phyloP scores from a whole-genome alignment of 2,329 filamentous ascomycete species.

The Neopestalotiopsis sp. region DNA sequence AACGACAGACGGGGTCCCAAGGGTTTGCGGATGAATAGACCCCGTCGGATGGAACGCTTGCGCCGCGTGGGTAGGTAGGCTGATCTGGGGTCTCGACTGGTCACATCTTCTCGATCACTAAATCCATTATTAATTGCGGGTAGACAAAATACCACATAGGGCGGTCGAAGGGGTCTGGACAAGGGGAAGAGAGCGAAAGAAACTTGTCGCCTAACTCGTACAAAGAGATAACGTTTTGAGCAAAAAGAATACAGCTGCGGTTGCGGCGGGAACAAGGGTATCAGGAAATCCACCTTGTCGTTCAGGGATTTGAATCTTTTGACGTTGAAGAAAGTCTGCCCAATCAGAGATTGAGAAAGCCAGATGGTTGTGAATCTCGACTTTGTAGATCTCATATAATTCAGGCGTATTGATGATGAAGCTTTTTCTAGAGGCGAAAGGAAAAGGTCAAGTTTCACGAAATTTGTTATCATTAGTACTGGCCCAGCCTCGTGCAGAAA shows the following conservation, averaged over 20 bases:
- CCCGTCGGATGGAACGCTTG: not conserved
- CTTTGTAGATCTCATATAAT: not conserved
- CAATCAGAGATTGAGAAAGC: not conserved
- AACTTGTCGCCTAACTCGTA: not conserved
- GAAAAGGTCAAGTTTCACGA: not conserved
- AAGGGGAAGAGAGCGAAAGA: not conserved
- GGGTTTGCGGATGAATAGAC: conserved; percentile 1
- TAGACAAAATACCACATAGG: not conserved
- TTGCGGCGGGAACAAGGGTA: conserved; percentile 1
- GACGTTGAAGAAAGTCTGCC: not conserved
- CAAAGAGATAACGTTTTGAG: not conserved
- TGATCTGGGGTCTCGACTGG: not conserved
- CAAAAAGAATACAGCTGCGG: not conserved
- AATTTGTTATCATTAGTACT: not conserved
- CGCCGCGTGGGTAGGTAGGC: not conserved
- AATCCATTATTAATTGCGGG: not conserved
- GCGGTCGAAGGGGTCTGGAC: not conserved
- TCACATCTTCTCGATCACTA: not conserved
- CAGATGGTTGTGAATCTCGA: not conserved
- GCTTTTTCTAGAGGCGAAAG: not conserved
- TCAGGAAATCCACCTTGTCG: not conserved
- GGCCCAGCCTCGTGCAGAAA: not conserved
- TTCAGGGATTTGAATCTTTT: not conserved
- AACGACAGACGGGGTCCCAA: not conserved
- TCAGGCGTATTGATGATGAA: not conserved